Conservation (phyloP, 140 eudicot species). For the Stevia rebaudiana region DNA sequence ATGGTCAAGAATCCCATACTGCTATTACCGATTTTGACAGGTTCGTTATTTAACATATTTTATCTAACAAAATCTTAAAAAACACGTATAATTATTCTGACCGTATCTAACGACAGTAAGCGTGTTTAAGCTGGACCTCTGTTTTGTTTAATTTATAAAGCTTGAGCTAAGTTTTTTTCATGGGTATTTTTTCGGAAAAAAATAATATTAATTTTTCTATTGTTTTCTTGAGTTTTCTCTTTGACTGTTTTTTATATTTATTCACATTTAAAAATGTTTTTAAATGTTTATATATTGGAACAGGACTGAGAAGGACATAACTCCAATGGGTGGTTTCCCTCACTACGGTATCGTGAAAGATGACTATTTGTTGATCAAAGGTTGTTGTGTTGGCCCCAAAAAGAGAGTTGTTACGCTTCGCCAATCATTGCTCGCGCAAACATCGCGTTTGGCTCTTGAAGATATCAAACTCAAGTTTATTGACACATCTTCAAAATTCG, state of each 20-base stretch:
- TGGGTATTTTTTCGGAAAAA: too few relatives aligned
- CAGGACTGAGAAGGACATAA: constrained; percentile 51
- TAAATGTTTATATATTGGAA: neutral
- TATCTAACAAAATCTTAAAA: neutral
- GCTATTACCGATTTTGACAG: constrained; percentile 48
- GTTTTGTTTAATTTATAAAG: too few relatives aligned
- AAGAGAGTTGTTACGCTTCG: constrained; percentile 49
- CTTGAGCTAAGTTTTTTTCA: too few relatives aligned
- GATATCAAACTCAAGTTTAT: constrained; percentile 46
- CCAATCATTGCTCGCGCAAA: constrained; percentile 37
- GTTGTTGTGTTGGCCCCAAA: constrained; percentile 49
- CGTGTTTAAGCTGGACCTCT: too few relatives aligned
- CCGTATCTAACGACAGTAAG: too few relatives aligned
- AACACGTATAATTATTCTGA: too few relatives aligned
- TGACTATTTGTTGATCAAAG: constrained; percentile 44
- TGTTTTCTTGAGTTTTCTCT: too few relatives aligned
- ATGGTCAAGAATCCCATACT: constrained; percentile 34
- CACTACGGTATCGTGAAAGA: constrained; percentile 48
- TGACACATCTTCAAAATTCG: constrained; percentile 43
- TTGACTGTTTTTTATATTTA: too few relatives aligned
- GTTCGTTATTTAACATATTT: constrained; percentile 5
- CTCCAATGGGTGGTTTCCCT: constrained; percentile 54
- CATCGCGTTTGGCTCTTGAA: constrained; percentile 49
- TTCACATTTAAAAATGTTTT: neutral
- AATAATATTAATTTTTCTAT: too few relatives aligned